Evolutionary conservation across 2,329 filamentous ascomycete species (phyloP).

Genomic region (Penicillium sp.): DNA sequence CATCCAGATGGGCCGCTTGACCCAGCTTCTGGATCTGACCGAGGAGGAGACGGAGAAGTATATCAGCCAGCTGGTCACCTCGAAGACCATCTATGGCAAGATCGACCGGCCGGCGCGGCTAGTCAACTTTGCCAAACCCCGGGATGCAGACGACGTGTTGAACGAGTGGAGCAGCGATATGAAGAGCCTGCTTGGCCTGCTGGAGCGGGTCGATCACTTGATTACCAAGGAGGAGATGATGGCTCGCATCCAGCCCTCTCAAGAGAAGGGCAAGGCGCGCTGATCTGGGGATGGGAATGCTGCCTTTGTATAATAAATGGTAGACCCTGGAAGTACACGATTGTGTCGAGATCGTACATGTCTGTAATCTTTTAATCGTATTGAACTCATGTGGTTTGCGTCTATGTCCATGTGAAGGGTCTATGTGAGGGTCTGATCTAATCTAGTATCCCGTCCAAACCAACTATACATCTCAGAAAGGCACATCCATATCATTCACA

Average conservation of each 20-base stretch:
- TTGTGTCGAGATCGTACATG: background rate
- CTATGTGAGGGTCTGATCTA: constrained; percentile 11
- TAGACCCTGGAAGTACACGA: constrained; percentile 16
- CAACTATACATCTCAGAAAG: constrained; percentile 44
- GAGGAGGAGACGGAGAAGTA: constrained; percentile 99
- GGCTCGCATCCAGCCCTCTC: constrained; percentile 74
- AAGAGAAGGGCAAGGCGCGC: constrained; percentile 38
- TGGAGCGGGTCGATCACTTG: constrained; percentile 92
- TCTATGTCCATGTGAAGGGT: constrained; percentile 1
- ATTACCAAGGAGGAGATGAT: constrained; percentile 99
- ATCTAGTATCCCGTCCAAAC: background rate
- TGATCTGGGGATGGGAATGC: constrained; percentile 20
- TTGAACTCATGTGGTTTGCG: too few species aligned
- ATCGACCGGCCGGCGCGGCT: constrained; percentile 90
- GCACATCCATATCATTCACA: constrained; percentile 63
- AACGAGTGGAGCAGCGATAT: constrained; percentile 99
- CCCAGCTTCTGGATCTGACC: constrained; percentile 81
- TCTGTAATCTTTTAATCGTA: too few species aligned
- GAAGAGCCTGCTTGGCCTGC: constrained; percentile 78
- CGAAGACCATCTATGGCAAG: constrained; percentile 96
- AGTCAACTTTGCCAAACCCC: constrained; percentile 89
- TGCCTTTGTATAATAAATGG: constrained; percentile 30
- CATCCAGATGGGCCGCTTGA: constrained; percentile 86
- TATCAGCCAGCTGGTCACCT: constrained; percentile 92
- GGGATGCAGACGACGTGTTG: constrained; percentile 89